Conservation (phyloP, 2,329 filamentous ascomycete species). For the Plenodomus tracheiphilus region DNA sequence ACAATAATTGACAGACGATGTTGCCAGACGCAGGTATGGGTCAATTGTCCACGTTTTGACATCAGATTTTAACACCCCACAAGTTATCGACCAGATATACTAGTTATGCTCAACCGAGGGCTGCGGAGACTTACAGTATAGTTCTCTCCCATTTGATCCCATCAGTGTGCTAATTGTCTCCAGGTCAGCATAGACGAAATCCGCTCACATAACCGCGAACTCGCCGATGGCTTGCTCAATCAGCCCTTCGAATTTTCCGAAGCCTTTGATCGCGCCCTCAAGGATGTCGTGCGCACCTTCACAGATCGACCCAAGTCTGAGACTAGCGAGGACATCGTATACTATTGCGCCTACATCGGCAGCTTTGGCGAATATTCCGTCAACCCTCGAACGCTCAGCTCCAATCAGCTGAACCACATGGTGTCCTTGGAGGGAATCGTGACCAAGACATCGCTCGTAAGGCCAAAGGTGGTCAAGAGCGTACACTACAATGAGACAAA, state of each 20-base stretch:
- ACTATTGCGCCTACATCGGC: conserved; percentile 96
- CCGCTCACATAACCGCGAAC: conserved; percentile 79
- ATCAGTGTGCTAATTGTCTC: conserved; percentile 3
- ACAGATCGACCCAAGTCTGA: conserved; percentile 76
- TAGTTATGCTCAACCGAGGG: conserved; percentile 70
- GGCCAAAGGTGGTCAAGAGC: conserved; percentile 97
- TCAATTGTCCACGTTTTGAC: conserved; percentile 10
- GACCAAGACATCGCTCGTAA: conserved; percentile 90
- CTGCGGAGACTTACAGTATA: conserved; percentile 60
- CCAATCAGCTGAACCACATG: conserved; percentile 91
- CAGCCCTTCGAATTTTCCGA: conserved; percentile 85
- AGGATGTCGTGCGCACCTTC: conserved; percentile 81
- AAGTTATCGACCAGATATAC: conserved; percentile 89
- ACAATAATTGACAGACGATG: conserved; percentile 52
- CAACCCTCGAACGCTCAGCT: conserved; percentile 91
- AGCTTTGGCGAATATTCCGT: conserved; percentile 94
- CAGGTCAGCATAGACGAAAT: conserved; percentile 77
- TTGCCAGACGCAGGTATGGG: conserved; percentile 56
- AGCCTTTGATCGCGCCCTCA: conserved; percentile 88
- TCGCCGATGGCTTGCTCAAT: conserved; percentile 78
- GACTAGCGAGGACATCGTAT: conserved; percentile 73
- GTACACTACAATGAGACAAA: conserved; percentile 93
- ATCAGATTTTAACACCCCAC: conserved; percentile 41
- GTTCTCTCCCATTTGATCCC: not conserved
- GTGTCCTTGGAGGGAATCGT: conserved; percentile 97